These are phyloP conservation scores for Tilletia setariae DNA, from an alignment of 1,284 basidiomycete genomes.

Conservation along the genomic window DNA sequence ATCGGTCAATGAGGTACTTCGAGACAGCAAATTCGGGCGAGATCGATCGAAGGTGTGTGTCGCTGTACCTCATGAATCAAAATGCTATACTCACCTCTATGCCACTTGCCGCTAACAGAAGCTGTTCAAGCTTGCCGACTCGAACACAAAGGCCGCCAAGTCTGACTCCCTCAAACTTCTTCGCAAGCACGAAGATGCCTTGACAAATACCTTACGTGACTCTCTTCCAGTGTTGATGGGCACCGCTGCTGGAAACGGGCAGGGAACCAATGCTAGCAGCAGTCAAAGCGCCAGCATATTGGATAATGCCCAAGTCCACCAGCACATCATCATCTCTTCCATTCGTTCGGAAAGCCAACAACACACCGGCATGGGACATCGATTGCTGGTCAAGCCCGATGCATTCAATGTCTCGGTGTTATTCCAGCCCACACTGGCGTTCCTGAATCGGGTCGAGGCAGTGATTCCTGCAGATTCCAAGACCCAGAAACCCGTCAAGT, in stretches of 20 bases:
- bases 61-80: background rate
- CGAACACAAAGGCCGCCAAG: constrained; percentile 68
- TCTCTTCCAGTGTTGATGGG: constrained; percentile 8
- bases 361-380: constrained; percentile 68
- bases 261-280: background rate
- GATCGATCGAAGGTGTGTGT: constrained; percentile 34
- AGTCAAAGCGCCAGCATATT: background rate
- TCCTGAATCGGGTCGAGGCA: constrained; percentile 66
- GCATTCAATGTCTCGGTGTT: constrained; percentile 91
- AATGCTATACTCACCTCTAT: background rate
- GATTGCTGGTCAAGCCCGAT: constrained; percentile 80
- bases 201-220: constrained; percentile 77
- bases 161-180: constrained; percentile 61
- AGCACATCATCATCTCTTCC: constrained; percentile 16
- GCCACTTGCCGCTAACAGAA: constrained; percentile 54
- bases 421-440: constrained; percentile 86
- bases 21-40: constrained; percentile 36
- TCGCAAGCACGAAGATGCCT: constrained; percentile 75
- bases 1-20: constrained; percentile 87
- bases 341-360: constrained; percentile 11
- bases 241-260: background rate
- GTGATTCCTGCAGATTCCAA: constrained; percentile 45
- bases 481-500: constrained; percentile 47
- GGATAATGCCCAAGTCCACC: constrained; percentile 3
- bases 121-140: constrained; percentile 86